phyloP scores from a whole-genome alignment of 1,284 basidiomycete genomes.

The Neolentinus lepideus region DNA sequence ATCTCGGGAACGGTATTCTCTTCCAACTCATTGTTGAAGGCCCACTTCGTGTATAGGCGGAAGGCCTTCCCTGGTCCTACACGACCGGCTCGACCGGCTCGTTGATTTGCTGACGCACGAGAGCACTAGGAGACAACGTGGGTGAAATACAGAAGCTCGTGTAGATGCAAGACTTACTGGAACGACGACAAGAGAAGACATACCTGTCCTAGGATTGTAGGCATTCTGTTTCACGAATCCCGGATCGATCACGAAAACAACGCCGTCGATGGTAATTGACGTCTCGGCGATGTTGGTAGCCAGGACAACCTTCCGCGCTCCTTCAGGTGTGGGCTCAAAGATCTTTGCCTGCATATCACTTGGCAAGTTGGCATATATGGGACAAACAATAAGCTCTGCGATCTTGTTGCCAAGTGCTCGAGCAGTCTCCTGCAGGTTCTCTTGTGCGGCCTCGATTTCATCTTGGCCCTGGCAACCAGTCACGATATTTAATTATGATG shows the following conservation, averaged over 20 bases:
- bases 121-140: constrained; percentile 62
- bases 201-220: constrained; percentile 93
- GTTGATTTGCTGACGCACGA: constrained; percentile 93
- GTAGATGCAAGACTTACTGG: constrained; percentile 51
- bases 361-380: constrained; percentile 97
- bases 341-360: constrained; percentile 99
- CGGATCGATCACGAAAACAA: constrained; percentile 97
- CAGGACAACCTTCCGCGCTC: constrained; percentile 93
- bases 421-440: constrained; percentile 93
- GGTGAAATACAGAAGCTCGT: constrained; percentile 3
- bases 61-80: constrained; percentile 99
- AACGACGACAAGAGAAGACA: constrained; percentile 92
- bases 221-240: constrained; percentile 98
- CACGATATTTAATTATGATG: constrained; percentile 2
- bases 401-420: constrained; percentile 95
- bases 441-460: constrained; percentile 96
- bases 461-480: constrained; percentile 77
- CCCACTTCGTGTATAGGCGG: constrained; percentile 95
- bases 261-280: constrained; percentile 95
- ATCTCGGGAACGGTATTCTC: constrained; percentile 98
- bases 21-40: constrained; percentile 93
- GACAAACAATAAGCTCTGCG: constrained; percentile 90
- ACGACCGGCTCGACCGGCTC: constrained; percentile 94
- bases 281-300: constrained; percentile 99
- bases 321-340: constrained; percentile 96